phyloP scores from a whole-genome alignment of 257 asterid genomes.

The Scutellaria minor region DNA sequence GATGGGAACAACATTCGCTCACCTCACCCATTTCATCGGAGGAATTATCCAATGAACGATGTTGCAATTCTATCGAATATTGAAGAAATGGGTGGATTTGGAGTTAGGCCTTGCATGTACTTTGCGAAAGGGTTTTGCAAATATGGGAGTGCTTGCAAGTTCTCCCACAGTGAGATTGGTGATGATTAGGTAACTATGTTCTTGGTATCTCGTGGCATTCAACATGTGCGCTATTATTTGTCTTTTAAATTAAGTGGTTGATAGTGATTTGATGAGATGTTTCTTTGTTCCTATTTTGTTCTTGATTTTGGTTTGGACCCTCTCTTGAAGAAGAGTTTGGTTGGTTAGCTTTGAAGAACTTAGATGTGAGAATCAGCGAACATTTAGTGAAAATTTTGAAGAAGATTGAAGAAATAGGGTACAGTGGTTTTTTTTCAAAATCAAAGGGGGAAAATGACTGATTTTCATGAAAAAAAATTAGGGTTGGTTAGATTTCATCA shows the following conservation, averaged over 20 bases:
- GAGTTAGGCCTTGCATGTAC: constrained; percentile 77
- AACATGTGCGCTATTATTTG: neutral
- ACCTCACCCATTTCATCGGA: constrained; percentile 47
- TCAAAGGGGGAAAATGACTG: too few relatives aligned
- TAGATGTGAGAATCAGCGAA: too few relatives aligned
- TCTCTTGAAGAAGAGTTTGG: too few relatives aligned
- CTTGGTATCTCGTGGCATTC: constrained; percentile 18
- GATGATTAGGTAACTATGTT: constrained; percentile 9
- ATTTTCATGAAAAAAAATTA: too few relatives aligned
- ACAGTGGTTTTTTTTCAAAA: too few relatives aligned
- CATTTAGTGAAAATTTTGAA: too few relatives aligned
- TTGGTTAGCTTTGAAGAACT: too few relatives aligned
- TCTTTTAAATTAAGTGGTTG: neutral
- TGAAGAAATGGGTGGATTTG: constrained; percentile 61
- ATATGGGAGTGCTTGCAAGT: constrained; percentile 73
- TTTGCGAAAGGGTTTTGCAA: constrained; percentile 78
- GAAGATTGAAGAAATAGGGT: too few relatives aligned
- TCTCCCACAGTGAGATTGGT: constrained; percentile 49
- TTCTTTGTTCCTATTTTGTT: neutral
- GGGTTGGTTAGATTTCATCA: too few relatives aligned
- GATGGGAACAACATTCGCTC: constrained; percentile 47
- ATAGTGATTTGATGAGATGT: neutral
- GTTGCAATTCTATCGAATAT: constrained; percentile 55
- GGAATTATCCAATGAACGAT: constrained; percentile 79
- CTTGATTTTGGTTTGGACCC: neutral